Evolutionary conservation across 345 rosid species (phyloP).

Genomic region (Combretum micranthum): DNA sequence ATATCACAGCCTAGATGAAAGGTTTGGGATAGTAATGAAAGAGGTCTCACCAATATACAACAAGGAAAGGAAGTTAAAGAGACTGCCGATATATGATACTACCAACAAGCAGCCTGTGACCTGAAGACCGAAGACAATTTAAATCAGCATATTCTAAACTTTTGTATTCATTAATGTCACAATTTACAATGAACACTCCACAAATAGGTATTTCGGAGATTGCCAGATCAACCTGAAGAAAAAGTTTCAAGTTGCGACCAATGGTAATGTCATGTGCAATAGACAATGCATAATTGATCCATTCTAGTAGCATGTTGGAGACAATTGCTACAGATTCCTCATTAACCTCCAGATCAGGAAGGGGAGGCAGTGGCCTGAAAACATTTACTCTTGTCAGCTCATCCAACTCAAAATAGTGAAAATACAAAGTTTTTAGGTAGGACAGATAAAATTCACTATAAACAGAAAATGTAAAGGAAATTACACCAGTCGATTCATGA

Average conservation of each 20-base stretch:
- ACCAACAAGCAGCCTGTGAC: constrained; percentile 52
- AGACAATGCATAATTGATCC: constrained; percentile 48
- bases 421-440: neutral
- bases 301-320: constrained; percentile 44
- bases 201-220: neutral
- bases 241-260: constrained; percentile 49
- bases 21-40: neutral
- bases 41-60: constrained; percentile 64
- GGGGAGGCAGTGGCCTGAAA: constrained; percentile 82
- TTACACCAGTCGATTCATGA: too few species aligned
- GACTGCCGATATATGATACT: constrained; percentile 54
- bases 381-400: neutral
- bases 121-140: constrained; percentile 21
- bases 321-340: constrained; percentile 47
- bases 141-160: too few species aligned
- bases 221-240: constrained; percentile 46
- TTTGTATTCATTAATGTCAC: too few species aligned
- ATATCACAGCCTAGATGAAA: neutral
- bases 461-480: too few species aligned
- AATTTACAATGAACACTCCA: neutral
- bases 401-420: neutral
- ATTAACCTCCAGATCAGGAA: constrained; percentile 77
- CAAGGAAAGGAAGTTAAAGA: constrained; percentile 70
- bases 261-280: constrained; percentile 68
- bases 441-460: too few species aligned